These are phyloP conservation scores for Erucastrum elatum DNA, from an alignment of 345 rosid species.

Conservation along the genomic window DNA sequence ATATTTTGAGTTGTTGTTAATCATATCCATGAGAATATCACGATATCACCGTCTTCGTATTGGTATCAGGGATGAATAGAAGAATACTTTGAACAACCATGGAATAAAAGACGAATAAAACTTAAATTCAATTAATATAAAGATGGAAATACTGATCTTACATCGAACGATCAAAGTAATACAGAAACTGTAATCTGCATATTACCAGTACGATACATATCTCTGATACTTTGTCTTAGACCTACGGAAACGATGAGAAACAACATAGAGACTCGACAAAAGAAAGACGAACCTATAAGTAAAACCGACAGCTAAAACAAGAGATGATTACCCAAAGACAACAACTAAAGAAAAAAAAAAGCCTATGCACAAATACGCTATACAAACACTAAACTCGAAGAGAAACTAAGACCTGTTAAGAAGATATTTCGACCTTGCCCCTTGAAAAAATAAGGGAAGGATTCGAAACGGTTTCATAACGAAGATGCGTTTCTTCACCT, in stretches of 20 bases:
- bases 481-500: slow-evolving; percentile 38
- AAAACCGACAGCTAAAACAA: slow-evolving; percentile 1
- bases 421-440: slow-evolving; percentile 50
- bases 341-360: neutral
- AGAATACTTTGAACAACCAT: neutral
- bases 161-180: neutral
- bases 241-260: neutral
- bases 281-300: neutral
- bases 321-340: neutral
- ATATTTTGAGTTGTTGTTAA: neutral
- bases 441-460: slow-evolving; percentile 87
- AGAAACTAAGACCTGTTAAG: slow-evolving; percentile 42
- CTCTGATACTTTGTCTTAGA: neutral
- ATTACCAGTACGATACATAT: neutral
- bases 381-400: slow-evolving; percentile 35
- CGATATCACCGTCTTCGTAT: no score
- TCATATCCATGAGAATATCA: neutral
- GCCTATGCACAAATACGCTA: slow-evolving; percentile 30
- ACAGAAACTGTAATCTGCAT: neutral
- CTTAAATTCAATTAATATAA: neutral
- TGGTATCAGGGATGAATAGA: neutral
- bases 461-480: slow-evolving; percentile 29
- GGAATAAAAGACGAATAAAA: neutral
- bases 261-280: neutral
- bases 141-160: neutral